Percentiles rank a stretch among this genome's conserved stretches.
phyloP scores from a whole-genome alignment of 371 early-diverging fungal species.

The Actinomortierella wolfii region DNA sequence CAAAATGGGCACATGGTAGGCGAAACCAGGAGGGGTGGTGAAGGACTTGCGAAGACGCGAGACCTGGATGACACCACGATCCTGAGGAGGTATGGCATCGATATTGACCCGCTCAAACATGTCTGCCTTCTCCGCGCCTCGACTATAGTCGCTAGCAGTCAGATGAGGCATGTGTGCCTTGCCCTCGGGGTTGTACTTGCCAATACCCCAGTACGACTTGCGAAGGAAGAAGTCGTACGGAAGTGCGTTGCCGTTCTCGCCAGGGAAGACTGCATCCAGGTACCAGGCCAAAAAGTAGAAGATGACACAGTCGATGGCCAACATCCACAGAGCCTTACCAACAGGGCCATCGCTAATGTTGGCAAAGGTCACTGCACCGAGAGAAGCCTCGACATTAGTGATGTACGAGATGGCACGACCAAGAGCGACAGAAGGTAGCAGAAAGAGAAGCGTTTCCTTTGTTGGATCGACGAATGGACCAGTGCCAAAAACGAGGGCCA shows the following conservation, averaged over 20 bases:
- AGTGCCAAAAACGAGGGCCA: slow-evolving; percentile 25
- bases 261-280: slow-evolving; percentile 43
- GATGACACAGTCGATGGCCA: slow-evolving; percentile 40
- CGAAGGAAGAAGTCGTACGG: slow-evolving; percentile 44
- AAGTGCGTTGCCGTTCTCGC: slow-evolving; percentile 24
- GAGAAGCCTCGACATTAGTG: slow-evolving; percentile 32
- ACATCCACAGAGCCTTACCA: slow-evolving; percentile 38
- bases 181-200: slow-evolving; percentile 7
- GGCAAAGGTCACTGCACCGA: slow-evolving; percentile 30
- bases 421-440: slow-evolving; percentile 44
- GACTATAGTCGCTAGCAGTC: too few relatives aligned
- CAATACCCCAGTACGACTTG: slow-evolving; percentile 47
- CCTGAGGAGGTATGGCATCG: slow-evolving; percentile 27
- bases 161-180: not conserved
- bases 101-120: slow-evolving; percentile 37
- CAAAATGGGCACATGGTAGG: slow-evolving; percentile 19
- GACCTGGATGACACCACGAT: slow-evolving; percentile 36
- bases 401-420: slow-evolving; percentile 45
- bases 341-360: slow-evolving; percentile 25
- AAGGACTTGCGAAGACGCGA: slow-evolving; percentile 24
- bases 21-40: slow-evolving; percentile 25
- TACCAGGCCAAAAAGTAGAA: slow-evolving; percentile 50
- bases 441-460: slow-evolving; percentile 36
- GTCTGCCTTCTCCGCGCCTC: slow-evolving; percentile 17
- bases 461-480: slow-evolving; percentile 6